These are phyloP conservation scores for Cladosporium sp. DNA, from an alignment of 2,329 filamentous ascomycete genomes.

Conservation along the genomic window DNA sequence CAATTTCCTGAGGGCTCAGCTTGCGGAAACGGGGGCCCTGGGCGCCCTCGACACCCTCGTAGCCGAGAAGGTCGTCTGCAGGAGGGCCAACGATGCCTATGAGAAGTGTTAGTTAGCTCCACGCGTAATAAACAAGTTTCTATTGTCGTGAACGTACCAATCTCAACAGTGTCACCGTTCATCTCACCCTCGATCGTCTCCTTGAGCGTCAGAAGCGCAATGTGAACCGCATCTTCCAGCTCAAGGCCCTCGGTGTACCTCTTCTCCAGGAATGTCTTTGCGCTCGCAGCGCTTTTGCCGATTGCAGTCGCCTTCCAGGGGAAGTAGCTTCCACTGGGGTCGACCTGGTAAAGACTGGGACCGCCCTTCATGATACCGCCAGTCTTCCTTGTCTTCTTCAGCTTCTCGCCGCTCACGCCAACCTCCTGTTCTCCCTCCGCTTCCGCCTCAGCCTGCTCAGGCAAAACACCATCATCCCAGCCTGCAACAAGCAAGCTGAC, in stretches of 20 bases:
- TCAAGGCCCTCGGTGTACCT: conserved; percentile 96
- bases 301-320: conserved; percentile 99
- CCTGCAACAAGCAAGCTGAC: conserved; percentile 94
- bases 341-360: conserved; percentile 96
- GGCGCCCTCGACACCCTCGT: conserved; percentile 83
- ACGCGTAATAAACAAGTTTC: not conserved
- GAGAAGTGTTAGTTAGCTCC: conserved; percentile 14
- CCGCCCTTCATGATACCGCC: conserved; percentile 94
- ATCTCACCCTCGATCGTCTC: conserved; percentile 99
- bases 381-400: conserved; percentile 80
- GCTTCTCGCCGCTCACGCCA: conserved; percentile 63
- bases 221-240: conserved; percentile 97
- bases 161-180: conserved; percentile 98
- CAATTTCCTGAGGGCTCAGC: conserved; percentile 95
- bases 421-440: conserved; percentile 45
- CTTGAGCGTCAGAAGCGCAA: conserved; percentile 94
- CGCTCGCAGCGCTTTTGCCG: conserved; percentile 95
- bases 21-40: conserved; percentile 88
- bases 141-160: conserved; percentile 62
- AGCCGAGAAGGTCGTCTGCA: conserved; percentile 87
- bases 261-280: conserved; percentile 99
- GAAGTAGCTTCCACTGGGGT: conserved; percentile 98
- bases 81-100: conserved; percentile 91
- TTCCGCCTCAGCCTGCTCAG: conserved; percentile 71
- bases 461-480: conserved; percentile 95